Evolutionary conservation across 768 basidiomycete species (phyloP), one percentile per base, ranked within the genome.

Genomic region (Hericium alpestre): DNA sequence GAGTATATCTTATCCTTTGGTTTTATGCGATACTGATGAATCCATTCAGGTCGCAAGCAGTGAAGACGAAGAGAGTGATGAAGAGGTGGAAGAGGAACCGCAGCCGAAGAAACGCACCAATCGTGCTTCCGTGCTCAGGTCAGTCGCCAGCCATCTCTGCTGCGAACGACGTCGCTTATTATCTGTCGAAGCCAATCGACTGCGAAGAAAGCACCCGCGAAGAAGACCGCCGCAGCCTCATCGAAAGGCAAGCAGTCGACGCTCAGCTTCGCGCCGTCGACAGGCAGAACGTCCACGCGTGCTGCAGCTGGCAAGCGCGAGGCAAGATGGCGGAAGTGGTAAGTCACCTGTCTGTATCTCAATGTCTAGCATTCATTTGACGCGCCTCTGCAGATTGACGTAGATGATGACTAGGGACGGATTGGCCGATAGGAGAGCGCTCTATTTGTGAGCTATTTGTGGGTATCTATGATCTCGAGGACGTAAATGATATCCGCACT

Each of bases 251-350:
- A 76, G 56, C 85, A 87, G 66, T 58, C 76, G 1, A 84, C 81
- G 46, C 67, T 90, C 55, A 79, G 71, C 38, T 90, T 90, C 59
- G 79, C 82, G 0, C 82, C 87, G 10, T 54, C 58, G 37, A 18
- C 65, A 23, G 63, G 79, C 7, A 72, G 83, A 8, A 68, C 63
- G 38, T 78, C 82, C 15, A 80, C 82, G 1, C 70, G 88, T 54
- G 77, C 85, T 0, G 88, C 89, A 13, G 88, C 89, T 7, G 75
- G 81, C 16, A 82, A 74, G 85, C 89, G 10, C 80, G 75, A 63
- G 78, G 79, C 46, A 87, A 72, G 69, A 79, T 86, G 70, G 77
- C 80, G 3, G 71, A 64, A 39, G 66, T 67, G 55, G 77, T 79
- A 52, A 58, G 74, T 69, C 15, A 10, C 47, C n/a, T n/a, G 25